Evolutionary conservation across 106 monocot species (phyloP), one percentile per base, ranked within the genome.

Genomic region (Dendrobium nobile): DNA sequence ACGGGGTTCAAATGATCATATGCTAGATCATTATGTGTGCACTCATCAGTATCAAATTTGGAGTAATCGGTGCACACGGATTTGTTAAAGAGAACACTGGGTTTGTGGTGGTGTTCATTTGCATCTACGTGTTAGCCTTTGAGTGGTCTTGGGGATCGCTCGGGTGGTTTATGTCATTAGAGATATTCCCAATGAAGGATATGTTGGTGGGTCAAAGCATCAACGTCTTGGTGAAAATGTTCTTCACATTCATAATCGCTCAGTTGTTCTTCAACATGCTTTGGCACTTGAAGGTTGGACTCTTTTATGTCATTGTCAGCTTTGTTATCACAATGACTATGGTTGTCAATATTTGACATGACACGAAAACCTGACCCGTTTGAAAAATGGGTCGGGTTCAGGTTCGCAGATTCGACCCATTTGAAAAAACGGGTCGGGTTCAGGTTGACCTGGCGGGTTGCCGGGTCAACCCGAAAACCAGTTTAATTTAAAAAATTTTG

Each of bases 131-230:
- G 3, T 17, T 78, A 1, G 85, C 65, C 0, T 85, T 85, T 11
- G 80, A 81, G 9, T 85, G 81, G 85, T 81, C 85, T 9, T 85
- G 85, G 81, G 85, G 85, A 27, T 77, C 78, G 0, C 55, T 81
- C 7, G 81, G 81, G 7, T 85, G 81, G 79, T 37, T 84, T 42
- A 79, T 85, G 54, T 73, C 83, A 3, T 41, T 24, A 0, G 83
- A 83, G 79, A 83, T 83, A 27, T 83, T 77, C 24, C 80, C 80
- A 1, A 41, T 80, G 70, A 80, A 85, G 80, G 77, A 81, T 54
- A 19, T 58, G 11, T 85, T 81, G n/a, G 78, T 81, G 13, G 85
- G 81, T 26, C 85, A 81, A 47, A 72, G 81, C 73, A 77, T 85
- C 37, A 85, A 56, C n/a, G 85, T 85, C 0, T 54, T 81, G 4